These are phyloP conservation scores for Claviceps spartinae DNA, from an alignment of 2,329 filamentous ascomycete genomes.

Conservation along the genomic window DNA sequence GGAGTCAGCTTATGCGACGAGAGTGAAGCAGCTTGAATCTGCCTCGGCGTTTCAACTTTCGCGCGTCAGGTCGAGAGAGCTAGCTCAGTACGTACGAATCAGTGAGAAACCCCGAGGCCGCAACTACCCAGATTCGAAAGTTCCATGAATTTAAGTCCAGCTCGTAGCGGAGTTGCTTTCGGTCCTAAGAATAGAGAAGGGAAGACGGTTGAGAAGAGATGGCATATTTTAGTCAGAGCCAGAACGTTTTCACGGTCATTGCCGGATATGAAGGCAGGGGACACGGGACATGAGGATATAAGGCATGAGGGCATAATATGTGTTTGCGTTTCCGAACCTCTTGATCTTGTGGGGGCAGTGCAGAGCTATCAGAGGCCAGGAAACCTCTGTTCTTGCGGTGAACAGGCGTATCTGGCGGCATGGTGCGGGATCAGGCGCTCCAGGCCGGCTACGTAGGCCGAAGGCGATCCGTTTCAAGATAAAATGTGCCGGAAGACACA, in stretches of 20 bases:
- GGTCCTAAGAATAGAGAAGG: conserved; percentile 24
- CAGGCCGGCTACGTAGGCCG: background rate
- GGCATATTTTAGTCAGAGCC: conserved; percentile 4
- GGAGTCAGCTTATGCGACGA: background rate
- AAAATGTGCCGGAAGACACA: background rate
- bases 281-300: too few relatives aligned
- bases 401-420: conserved; percentile 17
- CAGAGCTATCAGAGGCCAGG: conserved; percentile 36
- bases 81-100: conserved; percentile 29
- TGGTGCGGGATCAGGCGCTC: conserved; percentile 6
- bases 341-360: conserved; percentile 33
- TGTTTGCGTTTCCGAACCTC: conserved; percentile 23
- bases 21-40: background rate
- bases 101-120: conserved; percentile 40
- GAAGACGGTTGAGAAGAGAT: background rate
- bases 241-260: background rate
- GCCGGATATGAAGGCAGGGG: background rate
- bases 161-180: conserved; percentile 37
- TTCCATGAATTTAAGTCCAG: conserved; percentile 42
- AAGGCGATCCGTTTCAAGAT: background rate
- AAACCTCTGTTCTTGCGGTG: conserved; percentile 33
- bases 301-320: too few relatives aligned
- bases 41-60: background rate
- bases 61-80: background rate
- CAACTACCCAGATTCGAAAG: conserved; percentile 39